Evolutionary conservation across 495 filamentous ascomycete species (phyloP).

Genomic region (Hypoxylon lienhwacheense): DNA sequence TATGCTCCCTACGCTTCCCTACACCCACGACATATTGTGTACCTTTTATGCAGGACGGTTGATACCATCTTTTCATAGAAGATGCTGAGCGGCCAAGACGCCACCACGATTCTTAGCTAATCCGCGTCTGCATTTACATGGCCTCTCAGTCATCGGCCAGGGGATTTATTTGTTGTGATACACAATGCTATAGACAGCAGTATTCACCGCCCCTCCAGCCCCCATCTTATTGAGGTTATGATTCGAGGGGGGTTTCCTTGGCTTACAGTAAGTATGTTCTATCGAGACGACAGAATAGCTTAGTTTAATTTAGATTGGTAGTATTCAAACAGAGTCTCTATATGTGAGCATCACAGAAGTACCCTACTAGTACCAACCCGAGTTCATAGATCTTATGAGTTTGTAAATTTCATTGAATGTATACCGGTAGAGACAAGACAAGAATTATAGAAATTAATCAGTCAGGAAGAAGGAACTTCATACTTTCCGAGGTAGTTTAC

Average conservation of each 20-base stretch:
- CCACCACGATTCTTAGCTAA: neutral
- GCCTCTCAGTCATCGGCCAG: neutral
- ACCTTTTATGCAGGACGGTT: constrained; percentile 14
- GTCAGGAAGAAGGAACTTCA: too few relatives aligned
- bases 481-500: too few relatives aligned
- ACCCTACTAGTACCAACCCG: too few relatives aligned
- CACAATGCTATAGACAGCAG: constrained; percentile 10
- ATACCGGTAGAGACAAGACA: too few relatives aligned
- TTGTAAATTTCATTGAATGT: too few relatives aligned
- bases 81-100: constrained; percentile 12
- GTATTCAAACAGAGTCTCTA: too few relatives aligned
- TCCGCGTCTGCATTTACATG: neutral
- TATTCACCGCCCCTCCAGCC: constrained; percentile 29
- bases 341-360: too few relatives aligned
- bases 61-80: constrained; percentile 2
- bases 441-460: too few relatives aligned
- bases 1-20: neutral
- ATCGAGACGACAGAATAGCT: neutral
- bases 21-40: constrained; percentile 15
- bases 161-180: constrained; percentile 2
- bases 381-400: too few relatives aligned
- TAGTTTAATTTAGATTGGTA: constrained; percentile 6
- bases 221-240: constrained; percentile 14
- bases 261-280: neutral
- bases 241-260: constrained; percentile 15